Percentiles rank a stretch among this genome's conserved stretches.
Conservation (phyloP, 495 filamentous ascomycete species). For the Daldinia childiae region DNA sequence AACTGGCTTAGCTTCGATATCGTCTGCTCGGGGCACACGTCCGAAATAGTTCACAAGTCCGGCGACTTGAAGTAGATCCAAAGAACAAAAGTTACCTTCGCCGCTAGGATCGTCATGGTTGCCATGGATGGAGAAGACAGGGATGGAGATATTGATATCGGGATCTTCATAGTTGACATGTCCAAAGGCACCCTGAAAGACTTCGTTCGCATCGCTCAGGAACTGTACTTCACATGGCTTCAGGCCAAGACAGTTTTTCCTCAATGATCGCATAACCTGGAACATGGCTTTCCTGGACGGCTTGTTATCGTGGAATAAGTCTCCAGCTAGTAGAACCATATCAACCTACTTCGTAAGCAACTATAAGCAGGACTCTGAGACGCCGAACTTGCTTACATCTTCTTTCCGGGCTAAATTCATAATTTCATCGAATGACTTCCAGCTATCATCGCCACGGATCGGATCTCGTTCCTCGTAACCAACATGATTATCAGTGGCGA, state of each 20-base stretch:
- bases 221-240: slow-evolving; percentile 96
- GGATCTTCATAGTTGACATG: slow-evolving; percentile 98
- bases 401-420: slow-evolving; percentile 87
- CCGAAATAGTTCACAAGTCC: slow-evolving; percentile 97
- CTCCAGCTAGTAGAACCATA: slow-evolving; percentile 94
- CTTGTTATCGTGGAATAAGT: slow-evolving; percentile 98
- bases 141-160: slow-evolving; percentile 97
- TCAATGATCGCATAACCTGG: slow-evolving; percentile 91
- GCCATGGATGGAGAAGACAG: slow-evolving; percentile 97
- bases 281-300: slow-evolving; percentile 97
- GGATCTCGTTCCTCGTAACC: slow-evolving; percentile 94
- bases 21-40: slow-evolving; percentile 87
- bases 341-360: slow-evolving; percentile 63
- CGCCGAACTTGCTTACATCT: slow-evolving; percentile 64
- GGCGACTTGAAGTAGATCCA: slow-evolving; percentile 90
- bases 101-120: slow-evolving; percentile 98
- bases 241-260: slow-evolving; percentile 92
- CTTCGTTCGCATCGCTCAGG: slow-evolving; percentile 88
- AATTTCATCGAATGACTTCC: slow-evolving; percentile 94
- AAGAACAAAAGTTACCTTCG: slow-evolving; percentile 85
- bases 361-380: slow-evolving; percentile 3
- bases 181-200: slow-evolving; percentile 83
- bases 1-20: slow-evolving; percentile 89
- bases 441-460: slow-evolving; percentile 94
- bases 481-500: slow-evolving; percentile 97